phyloP scores from a whole-genome alignment of 164 flowering plant genomes.

The Platanus orientalis region DNA sequence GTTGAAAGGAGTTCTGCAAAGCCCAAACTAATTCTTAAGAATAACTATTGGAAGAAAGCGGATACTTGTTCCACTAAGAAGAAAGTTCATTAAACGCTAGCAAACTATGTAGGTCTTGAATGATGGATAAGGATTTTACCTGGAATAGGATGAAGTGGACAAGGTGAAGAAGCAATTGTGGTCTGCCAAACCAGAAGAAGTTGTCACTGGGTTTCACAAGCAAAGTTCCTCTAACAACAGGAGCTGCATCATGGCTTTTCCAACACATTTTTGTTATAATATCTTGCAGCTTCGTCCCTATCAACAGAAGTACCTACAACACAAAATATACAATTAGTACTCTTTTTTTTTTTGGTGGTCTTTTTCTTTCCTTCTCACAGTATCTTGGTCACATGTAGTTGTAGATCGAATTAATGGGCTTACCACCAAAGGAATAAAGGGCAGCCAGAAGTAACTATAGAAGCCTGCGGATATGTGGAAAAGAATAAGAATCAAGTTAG shows the following conservation, averaged over 20 bases:
- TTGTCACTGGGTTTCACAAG: conserved; percentile 43
- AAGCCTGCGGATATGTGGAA: background rate
- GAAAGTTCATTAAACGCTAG: background rate
- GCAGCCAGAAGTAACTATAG: background rate
- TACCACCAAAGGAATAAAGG: conserved; percentile 5
- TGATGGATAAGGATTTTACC: conserved; percentile 21
- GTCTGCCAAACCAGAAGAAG: conserved; percentile 45
- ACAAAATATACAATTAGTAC: background rate
- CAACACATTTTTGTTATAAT: conserved; percentile 44
- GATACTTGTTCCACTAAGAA: background rate
- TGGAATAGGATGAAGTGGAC: conserved; percentile 61
- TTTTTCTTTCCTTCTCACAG: background rate
- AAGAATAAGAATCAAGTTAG: background rate
- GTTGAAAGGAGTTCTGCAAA: conserved; percentile 70
- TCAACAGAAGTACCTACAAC: conserved; percentile 42
- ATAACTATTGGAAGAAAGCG: background rate
- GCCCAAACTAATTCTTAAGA: conserved; percentile 39
- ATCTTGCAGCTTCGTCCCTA: conserved; percentile 59
- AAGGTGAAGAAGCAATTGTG: conserved; percentile 46
- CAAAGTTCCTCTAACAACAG: conserved; percentile 38
- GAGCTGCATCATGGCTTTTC: conserved; percentile 29
- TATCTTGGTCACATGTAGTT: background rate
- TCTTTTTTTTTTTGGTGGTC: no score
- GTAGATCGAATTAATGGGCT: background rate
- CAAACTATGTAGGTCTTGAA: no score